These are phyloP conservation scores for Fraxinus anomala DNA, from an alignment of 257 asterid genomes.

Conservation along the genomic window DNA sequence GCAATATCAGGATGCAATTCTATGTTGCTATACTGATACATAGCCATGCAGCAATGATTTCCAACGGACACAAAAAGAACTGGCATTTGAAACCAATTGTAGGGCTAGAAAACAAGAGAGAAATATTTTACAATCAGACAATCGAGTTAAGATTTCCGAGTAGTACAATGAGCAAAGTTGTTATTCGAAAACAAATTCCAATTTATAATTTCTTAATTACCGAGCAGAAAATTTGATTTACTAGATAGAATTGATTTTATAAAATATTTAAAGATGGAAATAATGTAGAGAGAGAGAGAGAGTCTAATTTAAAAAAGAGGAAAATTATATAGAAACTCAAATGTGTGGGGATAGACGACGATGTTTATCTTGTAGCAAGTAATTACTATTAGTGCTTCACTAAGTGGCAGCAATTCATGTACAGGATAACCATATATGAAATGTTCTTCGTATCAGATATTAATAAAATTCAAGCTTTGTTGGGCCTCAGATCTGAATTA, in stretches of 20 bases:
- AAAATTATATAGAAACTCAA: not conserved
- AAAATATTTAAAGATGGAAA: not conserved
- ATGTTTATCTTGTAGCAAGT: not conserved
- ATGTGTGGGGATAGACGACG: not conserved
- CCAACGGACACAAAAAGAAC: not conserved
- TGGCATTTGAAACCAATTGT: not conserved
- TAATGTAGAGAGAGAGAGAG: not conserved
- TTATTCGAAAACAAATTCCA: not conserved
- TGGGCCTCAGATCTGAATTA: not conserved
- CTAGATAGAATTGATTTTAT: not conserved
- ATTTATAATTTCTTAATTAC: not conserved
- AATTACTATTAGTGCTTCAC: not conserved
- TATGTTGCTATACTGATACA: not conserved
- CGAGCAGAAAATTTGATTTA: not conserved
- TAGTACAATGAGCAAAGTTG: not conserved
- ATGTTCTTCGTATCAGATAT: not conserved
- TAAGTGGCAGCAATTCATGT: not conserved
- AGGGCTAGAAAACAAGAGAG: not conserved
- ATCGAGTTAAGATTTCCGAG: not conserved
- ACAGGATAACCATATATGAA: not conserved
- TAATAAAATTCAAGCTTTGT: not conserved
- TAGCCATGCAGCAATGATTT: not conserved
- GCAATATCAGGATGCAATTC: not conserved
- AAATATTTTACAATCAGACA: not conserved
- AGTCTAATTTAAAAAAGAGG: not conserved